Percentiles rank a stretch among this genome's conserved stretches.
Conservation (phyloP, 2,329 filamentous ascomycete species). For the Coniochaeta sp. region DNA sequence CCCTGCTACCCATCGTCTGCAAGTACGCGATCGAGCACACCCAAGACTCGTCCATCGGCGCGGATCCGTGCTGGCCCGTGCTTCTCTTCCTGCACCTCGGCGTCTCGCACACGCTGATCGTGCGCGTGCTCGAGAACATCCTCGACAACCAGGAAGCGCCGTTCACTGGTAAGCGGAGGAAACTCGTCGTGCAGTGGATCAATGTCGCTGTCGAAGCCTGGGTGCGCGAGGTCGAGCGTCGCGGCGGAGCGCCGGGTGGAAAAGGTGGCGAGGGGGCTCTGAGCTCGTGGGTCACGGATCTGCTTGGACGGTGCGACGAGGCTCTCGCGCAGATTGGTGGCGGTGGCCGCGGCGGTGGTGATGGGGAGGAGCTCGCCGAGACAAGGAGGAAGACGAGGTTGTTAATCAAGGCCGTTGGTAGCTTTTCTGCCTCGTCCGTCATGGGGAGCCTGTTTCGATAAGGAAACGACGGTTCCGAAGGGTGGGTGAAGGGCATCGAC, state of each 20-base stretch:
- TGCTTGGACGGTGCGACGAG: conserved; percentile 42
- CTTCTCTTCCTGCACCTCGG: conserved; percentile 48
- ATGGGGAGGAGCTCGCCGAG: conserved; percentile 13
- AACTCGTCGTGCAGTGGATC: conserved; percentile 48
- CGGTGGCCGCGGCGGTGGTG: conserved; percentile 2
- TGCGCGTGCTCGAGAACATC: conserved; percentile 47
- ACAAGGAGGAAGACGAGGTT: conserved; percentile 8
- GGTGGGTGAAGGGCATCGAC: no score
- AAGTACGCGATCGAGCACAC: conserved; percentile 52
- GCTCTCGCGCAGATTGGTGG: conserved; percentile 19
- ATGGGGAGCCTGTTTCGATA: background rate
- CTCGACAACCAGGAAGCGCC: conserved; percentile 53
- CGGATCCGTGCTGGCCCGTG: conserved; percentile 50
- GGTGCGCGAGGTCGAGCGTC: conserved; percentile 41
- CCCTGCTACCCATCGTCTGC: conserved; percentile 55
- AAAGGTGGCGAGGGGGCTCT: conserved; percentile 27
- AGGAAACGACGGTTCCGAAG: no score
- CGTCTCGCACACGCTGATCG: conserved; percentile 49
- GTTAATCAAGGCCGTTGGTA: background rate
- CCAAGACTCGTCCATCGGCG: conserved; percentile 50
- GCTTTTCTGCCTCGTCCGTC: background rate
- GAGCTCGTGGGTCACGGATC: conserved; percentile 37
- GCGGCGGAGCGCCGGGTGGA: conserved; percentile 28
- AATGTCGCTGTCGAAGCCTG: conserved; percentile 39
- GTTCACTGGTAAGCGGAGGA: conserved; percentile 43